These are phyloP conservation scores for Phytophthora lateralis DNA, from an alignment of 352 stramenopile genomes.

Conservation along the genomic window DNA sequence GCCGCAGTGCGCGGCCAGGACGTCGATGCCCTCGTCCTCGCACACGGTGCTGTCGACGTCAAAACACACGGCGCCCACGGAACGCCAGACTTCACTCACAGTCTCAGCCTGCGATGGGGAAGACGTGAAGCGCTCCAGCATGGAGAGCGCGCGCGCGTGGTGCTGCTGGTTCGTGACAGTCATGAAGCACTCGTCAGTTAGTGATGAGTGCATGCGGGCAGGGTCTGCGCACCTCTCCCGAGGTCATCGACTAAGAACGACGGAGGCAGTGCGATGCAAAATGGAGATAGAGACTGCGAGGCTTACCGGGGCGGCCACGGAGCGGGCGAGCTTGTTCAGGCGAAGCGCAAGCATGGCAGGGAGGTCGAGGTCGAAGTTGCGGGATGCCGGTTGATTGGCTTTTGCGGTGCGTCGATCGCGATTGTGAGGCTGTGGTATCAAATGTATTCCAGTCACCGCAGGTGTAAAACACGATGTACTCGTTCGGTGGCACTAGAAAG, in stretches of 20 bases:
- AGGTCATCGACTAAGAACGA: neutral
- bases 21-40: conserved; percentile 97
- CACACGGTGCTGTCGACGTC: conserved; percentile 99
- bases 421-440: too few species aligned
- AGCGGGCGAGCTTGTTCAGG: conserved; percentile 31
- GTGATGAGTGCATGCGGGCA: neutral
- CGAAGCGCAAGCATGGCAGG: conserved; percentile 27
- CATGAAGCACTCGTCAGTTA: conserved; percentile 7
- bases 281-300: neutral
- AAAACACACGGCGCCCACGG: conserved; percentile 79
- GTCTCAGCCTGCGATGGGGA: conserved; percentile 23
- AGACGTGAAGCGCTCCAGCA: conserved; percentile 35
- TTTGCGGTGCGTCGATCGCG: conserved; percentile 11
- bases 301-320: conserved; percentile 27
- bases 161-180: conserved; percentile 23
- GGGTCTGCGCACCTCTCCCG: neutral
- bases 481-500: too few species aligned
- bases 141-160: conserved; percentile 20
- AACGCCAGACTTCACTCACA: conserved; percentile 66
- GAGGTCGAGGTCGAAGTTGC: conserved; percentile 21
- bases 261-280: too few species aligned
- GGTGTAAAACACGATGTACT: too few species aligned
- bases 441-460: too few species aligned
- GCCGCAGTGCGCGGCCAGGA: conserved; percentile 96
- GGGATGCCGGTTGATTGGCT: conserved; percentile 14